Percentiles rank a stretch among this genome's conserved stretches.
These are phyloP conservation scores for Neurospora crassa DNA, from an alignment of 2,329 filamentous ascomycete species.

Conservation along the genomic window DNA sequence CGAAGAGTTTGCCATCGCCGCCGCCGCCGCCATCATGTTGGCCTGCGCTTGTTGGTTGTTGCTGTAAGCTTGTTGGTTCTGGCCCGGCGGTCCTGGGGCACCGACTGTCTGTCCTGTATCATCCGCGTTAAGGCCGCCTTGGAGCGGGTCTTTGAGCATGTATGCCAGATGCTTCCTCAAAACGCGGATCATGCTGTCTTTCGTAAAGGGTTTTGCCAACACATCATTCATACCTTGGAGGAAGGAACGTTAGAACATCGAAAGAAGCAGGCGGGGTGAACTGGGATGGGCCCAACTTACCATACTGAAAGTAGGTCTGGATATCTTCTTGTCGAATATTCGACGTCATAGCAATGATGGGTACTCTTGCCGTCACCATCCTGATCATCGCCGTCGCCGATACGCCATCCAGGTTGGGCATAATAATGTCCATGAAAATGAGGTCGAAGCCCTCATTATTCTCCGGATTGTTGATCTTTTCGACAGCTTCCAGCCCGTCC, in stretches of 20 bases:
- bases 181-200: slow-evolving; percentile 73
- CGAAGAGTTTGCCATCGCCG: slow-evolving; percentile 14
- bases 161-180: slow-evolving; percentile 83
- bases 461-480: slow-evolving; percentile 52
- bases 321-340: slow-evolving; percentile 97
- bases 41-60: slow-evolving; percentile 3
- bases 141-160: slow-evolving; percentile 59
- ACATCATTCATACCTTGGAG: slow-evolving; percentile 88
- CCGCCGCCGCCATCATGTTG: slow-evolving; percentile 8
- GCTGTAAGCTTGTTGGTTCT: slow-evolving; percentile 1
- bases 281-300: slow-evolving; percentile 41
- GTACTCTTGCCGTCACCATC: slow-evolving; percentile 70
- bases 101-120: slow-evolving; percentile 25
- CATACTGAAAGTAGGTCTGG: slow-evolving; percentile 92
- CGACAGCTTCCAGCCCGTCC: slow-evolving; percentile 85
- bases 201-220: slow-evolving; percentile 91
- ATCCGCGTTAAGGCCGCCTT: slow-evolving; percentile 23
- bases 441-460: slow-evolving; percentile 47
- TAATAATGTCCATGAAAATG: slow-evolving; percentile 90
- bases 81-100: slow-evolving; percentile 3
- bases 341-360: slow-evolving; percentile 97
- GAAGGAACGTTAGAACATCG: slow-evolving; percentile 17
- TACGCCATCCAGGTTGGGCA: slow-evolving; percentile 92
- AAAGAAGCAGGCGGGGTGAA: background rate
- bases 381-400: slow-evolving; percentile 90